Evolutionary conservation across 2,329 filamentous ascomycete species (phyloP).

Genomic region (Ascochyta rabiei): DNA sequence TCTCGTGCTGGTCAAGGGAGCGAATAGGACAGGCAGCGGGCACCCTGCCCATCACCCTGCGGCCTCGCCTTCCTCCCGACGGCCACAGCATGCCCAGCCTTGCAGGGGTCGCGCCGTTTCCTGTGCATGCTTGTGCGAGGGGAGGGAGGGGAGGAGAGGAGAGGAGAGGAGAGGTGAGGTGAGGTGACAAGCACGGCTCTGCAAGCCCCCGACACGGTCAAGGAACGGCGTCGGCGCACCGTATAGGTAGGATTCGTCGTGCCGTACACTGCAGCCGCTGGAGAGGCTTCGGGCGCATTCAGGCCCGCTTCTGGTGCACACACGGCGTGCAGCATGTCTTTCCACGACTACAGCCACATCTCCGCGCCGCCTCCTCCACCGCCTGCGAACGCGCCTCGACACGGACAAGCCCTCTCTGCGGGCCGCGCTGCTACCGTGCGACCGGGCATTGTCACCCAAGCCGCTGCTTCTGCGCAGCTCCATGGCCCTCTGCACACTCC

Average conservation of each 20-base stretch:
- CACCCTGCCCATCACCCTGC: constrained; percentile 20
- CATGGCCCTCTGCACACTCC: constrained; percentile 47
- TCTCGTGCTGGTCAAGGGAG: constrained; percentile 21
- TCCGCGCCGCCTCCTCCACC: constrained; percentile 33
- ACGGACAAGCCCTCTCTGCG: constrained; percentile 12
- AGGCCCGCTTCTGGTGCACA: constrained; percentile 20
- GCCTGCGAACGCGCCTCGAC: constrained; percentile 37
- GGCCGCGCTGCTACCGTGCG: constrained; percentile 41
- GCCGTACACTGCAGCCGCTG: constrained; percentile 37
- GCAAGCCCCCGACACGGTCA: constrained; percentile 13
- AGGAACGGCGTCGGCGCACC: constrained; percentile 15
- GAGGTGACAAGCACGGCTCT: constrained; percentile 26
- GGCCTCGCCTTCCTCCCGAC: constrained; percentile 18
- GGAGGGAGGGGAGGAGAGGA: too few relatives aligned
- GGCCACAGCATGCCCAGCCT: constrained; percentile 16
- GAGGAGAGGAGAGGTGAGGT: constrained; percentile 4
- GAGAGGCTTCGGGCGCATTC: constrained; percentile 39
- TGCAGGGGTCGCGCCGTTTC: constrained; percentile 17
- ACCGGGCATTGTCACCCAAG: constrained; percentile 47
- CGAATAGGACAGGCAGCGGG: constrained; percentile 22
- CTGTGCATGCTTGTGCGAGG: constrained; percentile 8
- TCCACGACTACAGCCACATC: constrained; percentile 23
- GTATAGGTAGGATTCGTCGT: constrained; percentile 30
- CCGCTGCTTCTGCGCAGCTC: constrained; percentile 47
- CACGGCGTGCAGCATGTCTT: constrained; percentile 26